Evolutionary conservation across 1,139 yeast genomes (phyloP).

Genomic region (Candida neerlandica): DNA sequence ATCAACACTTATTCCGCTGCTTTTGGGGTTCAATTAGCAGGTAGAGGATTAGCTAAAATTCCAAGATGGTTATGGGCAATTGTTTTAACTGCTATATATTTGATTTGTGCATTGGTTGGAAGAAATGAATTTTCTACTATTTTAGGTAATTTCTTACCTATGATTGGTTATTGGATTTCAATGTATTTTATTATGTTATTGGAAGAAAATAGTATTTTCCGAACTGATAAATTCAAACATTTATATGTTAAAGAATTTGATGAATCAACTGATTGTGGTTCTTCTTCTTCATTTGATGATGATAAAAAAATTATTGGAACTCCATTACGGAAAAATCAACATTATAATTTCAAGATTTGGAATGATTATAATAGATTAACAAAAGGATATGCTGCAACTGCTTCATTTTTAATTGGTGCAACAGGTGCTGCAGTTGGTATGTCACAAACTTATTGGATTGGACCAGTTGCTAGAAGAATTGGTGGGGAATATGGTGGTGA

Average conservation of each 20-base stretch:
- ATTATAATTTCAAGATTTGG: constrained; percentile 71
- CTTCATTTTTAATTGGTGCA: constrained; percentile 62
- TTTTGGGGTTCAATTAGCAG: constrained; percentile 73
- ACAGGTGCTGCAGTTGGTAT: constrained; percentile 81
- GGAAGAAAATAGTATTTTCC: constrained; percentile 76
- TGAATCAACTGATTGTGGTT: constrained; percentile 25
- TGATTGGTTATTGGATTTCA: constrained; percentile 93
- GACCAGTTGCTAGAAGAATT: constrained; percentile 67
- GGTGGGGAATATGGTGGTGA: constrained; percentile 67
- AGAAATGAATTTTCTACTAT: constrained; percentile 73
- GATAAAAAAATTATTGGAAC: neutral
- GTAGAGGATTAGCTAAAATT: constrained; percentile 57
- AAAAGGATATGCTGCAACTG: constrained; percentile 64
- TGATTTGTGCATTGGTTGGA: constrained; percentile 76
- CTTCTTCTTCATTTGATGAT: neutral
- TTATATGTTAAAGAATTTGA: constrained; percentile 57
- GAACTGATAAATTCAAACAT: constrained; percentile 52
- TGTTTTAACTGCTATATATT: constrained; percentile 61
- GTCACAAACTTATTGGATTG: constrained; percentile 78
- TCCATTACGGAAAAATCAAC: constrained; percentile 27
- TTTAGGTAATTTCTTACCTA: constrained; percentile 85
- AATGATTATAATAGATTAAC: constrained; percentile 58
- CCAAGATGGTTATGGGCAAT: constrained; percentile 85
- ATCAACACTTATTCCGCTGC: constrained; percentile 81
- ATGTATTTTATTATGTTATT: constrained; percentile 73